phyloP scores from a whole-genome alignment of 805 yeast genomes.

The Nakazawaea ernobii region DNA sequence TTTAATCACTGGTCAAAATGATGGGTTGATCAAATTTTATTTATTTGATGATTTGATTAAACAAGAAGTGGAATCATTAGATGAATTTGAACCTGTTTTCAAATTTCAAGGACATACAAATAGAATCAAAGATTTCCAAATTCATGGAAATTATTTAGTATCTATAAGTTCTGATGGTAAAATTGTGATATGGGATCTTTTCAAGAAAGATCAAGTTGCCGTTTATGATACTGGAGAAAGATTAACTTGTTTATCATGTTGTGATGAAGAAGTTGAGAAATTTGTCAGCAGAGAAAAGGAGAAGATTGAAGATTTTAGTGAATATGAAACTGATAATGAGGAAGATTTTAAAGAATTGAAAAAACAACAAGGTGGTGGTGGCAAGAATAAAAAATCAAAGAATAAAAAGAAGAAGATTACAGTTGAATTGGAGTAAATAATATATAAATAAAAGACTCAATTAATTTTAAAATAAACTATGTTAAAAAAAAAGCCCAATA shows the following conservation, averaged over 20 bases:
- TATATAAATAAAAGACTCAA: too few relatives aligned
- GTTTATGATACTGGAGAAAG: conserved; percentile 90
- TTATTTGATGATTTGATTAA: conserved; percentile 30
- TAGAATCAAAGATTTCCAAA: conserved; percentile 75
- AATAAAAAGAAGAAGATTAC: conserved; percentile 31
- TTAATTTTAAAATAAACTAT: too few relatives aligned
- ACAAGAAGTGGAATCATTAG: conserved; percentile 16
- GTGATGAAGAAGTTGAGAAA: conserved; percentile 76
- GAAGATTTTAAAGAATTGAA: conserved; percentile 28
- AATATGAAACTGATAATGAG: conserved; percentile 71
- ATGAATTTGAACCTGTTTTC: conserved; percentile 43
- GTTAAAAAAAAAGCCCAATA: too few relatives aligned
- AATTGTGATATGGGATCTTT: conserved; percentile 84
- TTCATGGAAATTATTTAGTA: conserved; percentile 46
- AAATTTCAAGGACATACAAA: conserved; percentile 73
- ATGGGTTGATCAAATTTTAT: conserved; percentile 65
- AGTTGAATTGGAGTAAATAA: conserved; percentile 47
- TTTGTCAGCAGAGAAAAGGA: conserved; percentile 58
- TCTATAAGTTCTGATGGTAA: conserved; percentile 92
- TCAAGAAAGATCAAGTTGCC: conserved; percentile 70
- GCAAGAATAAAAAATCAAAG: conserved; percentile 29
- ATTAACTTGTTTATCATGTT: conserved; percentile 74
- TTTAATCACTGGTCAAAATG: conserved; percentile 60
- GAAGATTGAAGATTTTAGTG: conserved; percentile 37
- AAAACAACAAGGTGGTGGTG: conserved; percentile 40